Evolutionary conservation across 805 yeast species (phyloP).

Genomic region (Lachancea meyersii): DNA sequence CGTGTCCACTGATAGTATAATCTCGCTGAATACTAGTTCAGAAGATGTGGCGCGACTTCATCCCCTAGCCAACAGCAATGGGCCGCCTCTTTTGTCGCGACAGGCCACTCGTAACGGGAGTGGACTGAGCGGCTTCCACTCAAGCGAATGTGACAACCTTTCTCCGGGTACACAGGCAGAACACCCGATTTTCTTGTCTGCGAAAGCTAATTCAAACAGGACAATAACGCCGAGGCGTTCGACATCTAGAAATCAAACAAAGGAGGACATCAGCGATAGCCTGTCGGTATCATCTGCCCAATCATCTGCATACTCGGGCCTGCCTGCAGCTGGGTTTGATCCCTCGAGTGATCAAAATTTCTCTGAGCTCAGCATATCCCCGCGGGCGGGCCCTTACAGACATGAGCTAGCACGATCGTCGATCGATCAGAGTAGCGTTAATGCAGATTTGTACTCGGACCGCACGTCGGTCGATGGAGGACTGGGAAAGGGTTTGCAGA

Average conservation of each 20-base stretch:
- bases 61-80: neutral
- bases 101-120: neutral
- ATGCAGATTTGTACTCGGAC: neutral
- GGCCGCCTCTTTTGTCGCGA: slow-evolving; percentile 4
- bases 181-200: neutral
- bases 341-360: slow-evolving; percentile 4
- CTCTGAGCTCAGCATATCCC: slow-evolving; percentile 3
- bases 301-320: slow-evolving; percentile 6
- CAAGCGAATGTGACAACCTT: slow-evolving; percentile 1
- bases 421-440: slow-evolving; percentile 4
- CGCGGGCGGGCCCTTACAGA: slow-evolving; percentile 5
- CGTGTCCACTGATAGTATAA: slow-evolving; percentile 2
- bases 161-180: slow-evolving; percentile 1
- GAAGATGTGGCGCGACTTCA: slow-evolving; percentile 2
- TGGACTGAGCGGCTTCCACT: neutral
- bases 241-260: slow-evolving; percentile 14
- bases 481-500: slow-evolving; percentile 6
- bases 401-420: slow-evolving; percentile 3
- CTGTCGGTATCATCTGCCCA: slow-evolving; percentile 3
- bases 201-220: neutral
- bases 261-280: slow-evolving; percentile 2
- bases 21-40: neutral
- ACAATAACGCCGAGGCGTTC: slow-evolving; percentile 14
- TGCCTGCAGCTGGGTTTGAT: neutral
- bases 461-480: slow-evolving; percentile 6